phyloP scores from a whole-genome alignment of 1,284 basidiomycete genomes.

The Grifola frondosa region DNA sequence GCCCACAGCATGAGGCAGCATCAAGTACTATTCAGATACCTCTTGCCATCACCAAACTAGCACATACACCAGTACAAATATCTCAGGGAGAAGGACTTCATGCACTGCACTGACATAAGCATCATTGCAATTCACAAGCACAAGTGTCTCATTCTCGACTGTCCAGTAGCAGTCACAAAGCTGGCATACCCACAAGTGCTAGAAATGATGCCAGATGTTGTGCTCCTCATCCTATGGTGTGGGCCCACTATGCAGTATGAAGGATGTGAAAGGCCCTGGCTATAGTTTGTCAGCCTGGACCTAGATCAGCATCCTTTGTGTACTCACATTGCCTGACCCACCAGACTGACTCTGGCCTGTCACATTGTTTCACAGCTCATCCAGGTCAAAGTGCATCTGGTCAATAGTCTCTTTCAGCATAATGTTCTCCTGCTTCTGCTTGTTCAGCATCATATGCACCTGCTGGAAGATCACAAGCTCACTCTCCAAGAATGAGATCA shows the following conservation, averaged over 20 bases:
- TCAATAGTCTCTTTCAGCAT: constrained; percentile 90
- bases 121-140: too few species aligned
- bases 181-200: too few species aligned
- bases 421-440: constrained; percentile 88
- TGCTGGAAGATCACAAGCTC: constrained; percentile 69
- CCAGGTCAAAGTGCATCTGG: constrained; percentile 83
- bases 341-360: constrained; percentile 34
- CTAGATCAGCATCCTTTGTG: constrained; percentile 60
- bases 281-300: constrained; percentile 57
- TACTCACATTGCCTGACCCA: constrained; percentile 38
- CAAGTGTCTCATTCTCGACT: too few species aligned
- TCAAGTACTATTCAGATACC: too few species aligned
- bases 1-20: too few species aligned
- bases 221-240: too few species aligned
- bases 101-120: too few species aligned
- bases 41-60: too few species aligned
- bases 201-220: too few species aligned
- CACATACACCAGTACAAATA: too few species aligned
- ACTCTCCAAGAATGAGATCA: constrained; percentile 59
- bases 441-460: constrained; percentile 70
- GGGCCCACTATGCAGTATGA: constrained; percentile 35
- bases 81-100: too few species aligned
- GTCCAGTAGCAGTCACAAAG: too few species aligned
- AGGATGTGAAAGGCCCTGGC: constrained; percentile 20
- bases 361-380: constrained; percentile 69